A percentile compares a stretch with the other conserved stretches of the same genome.
These are phyloP conservation scores for Cryptococcus sp. DNA, from an alignment of 1,284 basidiomycete genomes.

Conservation along the genomic window DNA sequence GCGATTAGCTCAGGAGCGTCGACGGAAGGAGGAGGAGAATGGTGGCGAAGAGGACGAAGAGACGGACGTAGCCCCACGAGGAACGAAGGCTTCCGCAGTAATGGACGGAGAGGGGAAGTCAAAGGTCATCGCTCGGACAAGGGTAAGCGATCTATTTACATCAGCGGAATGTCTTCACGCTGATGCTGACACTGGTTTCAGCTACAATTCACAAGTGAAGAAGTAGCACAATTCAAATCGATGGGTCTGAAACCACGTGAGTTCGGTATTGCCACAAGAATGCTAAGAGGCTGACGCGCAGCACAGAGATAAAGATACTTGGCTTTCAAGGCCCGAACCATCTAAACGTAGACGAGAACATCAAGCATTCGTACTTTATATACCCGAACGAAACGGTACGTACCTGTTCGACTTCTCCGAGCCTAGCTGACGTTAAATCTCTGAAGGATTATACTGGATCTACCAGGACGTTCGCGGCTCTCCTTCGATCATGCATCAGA, in stretches of 20 bases:
- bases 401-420: not conserved
- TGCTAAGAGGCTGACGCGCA: not conserved
- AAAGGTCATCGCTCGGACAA: constrained; percentile 42
- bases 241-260: constrained; percentile 72
- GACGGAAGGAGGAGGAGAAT: constrained; percentile 19
- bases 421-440: not conserved
- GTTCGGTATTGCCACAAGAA: constrained; percentile 23
- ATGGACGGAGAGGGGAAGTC: constrained; percentile 20
- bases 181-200: constrained; percentile 41
- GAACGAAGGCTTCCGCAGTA: constrained; percentile 1
- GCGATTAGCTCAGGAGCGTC: constrained; percentile 25
- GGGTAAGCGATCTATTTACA: constrained; percentile 45
- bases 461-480: constrained; percentile 83
- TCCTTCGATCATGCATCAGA: constrained; percentile 78
- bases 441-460: constrained; percentile 74
- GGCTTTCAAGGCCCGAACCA: constrained; percentile 82
- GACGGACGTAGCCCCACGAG: constrained; percentile 45
- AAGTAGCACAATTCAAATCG: constrained; percentile 76
- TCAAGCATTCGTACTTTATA: constrained; percentile 88
- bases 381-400: constrained; percentile 86
- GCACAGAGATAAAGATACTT: constrained; percentile 70
- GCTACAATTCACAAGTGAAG: constrained; percentile 83
- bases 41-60: constrained; percentile 54
- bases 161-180: constrained; percentile 9
- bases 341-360: constrained; percentile 79